Conservation (phyloP, 116 monocot species). For the Papilionanthe hybrid region DNA sequence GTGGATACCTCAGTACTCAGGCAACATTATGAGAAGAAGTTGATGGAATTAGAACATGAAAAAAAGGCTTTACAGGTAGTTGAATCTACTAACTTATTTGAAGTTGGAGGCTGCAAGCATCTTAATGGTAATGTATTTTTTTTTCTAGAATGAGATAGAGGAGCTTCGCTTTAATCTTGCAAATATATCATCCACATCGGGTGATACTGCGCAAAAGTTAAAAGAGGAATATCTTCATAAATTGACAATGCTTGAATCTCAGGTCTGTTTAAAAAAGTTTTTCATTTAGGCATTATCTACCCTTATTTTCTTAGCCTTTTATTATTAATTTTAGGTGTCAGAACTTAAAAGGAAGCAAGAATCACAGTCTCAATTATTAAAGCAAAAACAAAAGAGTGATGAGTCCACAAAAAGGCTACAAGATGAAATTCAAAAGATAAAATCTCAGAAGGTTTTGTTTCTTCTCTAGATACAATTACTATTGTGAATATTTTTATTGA, state of each 20-base stretch:
- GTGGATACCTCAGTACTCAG: slow-evolving; percentile 62
- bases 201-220: slow-evolving; percentile 76
- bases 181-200: slow-evolving; percentile 60
- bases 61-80: slow-evolving; percentile 74
- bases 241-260: slow-evolving; percentile 80
- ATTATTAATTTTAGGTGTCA: slow-evolving; percentile 41
- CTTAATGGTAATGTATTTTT: neutral
- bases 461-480: neutral
- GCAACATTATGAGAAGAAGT: slow-evolving; percentile 92
- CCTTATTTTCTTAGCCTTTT: neutral
- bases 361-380: slow-evolving; percentile 75
- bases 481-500: neutral
- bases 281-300: neutral
- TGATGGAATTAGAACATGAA: slow-evolving; percentile 82
- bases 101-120: neutral
- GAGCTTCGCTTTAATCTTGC: slow-evolving; percentile 59
- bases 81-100: neutral
- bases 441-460: slow-evolving; percentile 73
- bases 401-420: slow-evolving; percentile 80
- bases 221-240: slow-evolving; percentile 92
- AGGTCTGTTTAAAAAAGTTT: slow-evolving; percentile 33
- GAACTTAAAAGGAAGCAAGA: slow-evolving; percentile 96
- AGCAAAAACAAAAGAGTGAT: slow-evolving; percentile 93
- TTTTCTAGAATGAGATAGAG: slow-evolving; percentile 86
- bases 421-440: slow-evolving; percentile 91